A percentile compares a stretch with the other conserved stretches of the same genome.
Conservation (phyloP, 805 yeast species). For the Lachancea thermotolerans region DNA sequence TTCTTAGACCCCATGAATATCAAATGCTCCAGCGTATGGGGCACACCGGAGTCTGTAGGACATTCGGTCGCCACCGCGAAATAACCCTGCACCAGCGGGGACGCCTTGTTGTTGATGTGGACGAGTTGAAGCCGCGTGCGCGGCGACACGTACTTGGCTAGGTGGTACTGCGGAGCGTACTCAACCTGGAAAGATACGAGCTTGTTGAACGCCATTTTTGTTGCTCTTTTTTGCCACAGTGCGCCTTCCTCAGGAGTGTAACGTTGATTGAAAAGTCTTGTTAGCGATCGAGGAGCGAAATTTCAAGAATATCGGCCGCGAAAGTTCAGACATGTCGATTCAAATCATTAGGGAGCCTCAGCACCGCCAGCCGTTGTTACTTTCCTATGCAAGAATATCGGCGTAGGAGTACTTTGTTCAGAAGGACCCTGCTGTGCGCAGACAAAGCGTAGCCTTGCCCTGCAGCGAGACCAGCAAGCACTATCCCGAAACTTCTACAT, state of each 20-base stretch:
- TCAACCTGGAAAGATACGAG: slow-evolving; percentile 53
- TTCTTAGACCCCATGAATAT: slow-evolving; percentile 89
- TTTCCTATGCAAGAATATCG: too few relatives aligned
- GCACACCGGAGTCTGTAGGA: slow-evolving; percentile 79
- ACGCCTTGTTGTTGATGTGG: slow-evolving; percentile 60
- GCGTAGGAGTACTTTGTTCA: too few relatives aligned
- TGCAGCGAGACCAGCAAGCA: too few relatives aligned
- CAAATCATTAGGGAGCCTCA: too few relatives aligned
- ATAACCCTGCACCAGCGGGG: slow-evolving; percentile 88
- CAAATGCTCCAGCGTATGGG: slow-evolving; percentile 92
- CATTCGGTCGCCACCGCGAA: slow-evolving; percentile 95
- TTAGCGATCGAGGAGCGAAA: not conserved
- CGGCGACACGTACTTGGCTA: slow-evolving; percentile 70
- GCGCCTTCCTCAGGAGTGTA: too few relatives aligned
- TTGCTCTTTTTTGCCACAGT: not conserved
- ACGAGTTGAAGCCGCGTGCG: slow-evolving; percentile 81
- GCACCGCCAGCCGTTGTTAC: too few relatives aligned
- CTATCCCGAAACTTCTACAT: not conserved
- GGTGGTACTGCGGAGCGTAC: slow-evolving; percentile 59
- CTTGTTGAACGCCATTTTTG: slow-evolving; percentile 34
- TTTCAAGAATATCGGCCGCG: not conserved
- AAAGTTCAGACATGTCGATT: too few relatives aligned
- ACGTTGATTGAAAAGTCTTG: too few relatives aligned
- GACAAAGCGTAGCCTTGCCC: too few relatives aligned
- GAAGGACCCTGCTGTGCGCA: too few relatives aligned